These are phyloP conservation scores for Lodderomyces jiufengensis DNA, from an alignment of 1,139 yeast species.

Conservation along the genomic window DNA sequence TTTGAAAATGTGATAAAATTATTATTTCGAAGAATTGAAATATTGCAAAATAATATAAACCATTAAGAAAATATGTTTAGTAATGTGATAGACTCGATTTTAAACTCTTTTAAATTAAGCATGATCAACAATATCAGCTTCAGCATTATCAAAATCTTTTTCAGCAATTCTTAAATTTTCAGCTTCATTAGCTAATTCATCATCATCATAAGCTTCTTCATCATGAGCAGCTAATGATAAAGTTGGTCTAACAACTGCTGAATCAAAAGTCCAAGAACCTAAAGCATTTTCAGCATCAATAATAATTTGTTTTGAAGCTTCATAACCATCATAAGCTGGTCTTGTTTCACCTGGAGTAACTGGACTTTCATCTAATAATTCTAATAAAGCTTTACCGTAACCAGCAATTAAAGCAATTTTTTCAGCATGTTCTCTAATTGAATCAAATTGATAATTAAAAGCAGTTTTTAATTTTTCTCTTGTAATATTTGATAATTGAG, in stretches of 20 bases:
- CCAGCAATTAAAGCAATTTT: slow-evolving; percentile 84
- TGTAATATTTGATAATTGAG: slow-evolving; percentile 82
- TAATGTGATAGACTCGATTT: no score
- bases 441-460: slow-evolving; percentile 78
- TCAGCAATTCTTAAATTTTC: slow-evolving; percentile 55
- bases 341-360: slow-evolving; percentile 91
- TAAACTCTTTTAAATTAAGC: slow-evolving; percentile 1
- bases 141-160: slow-evolving; percentile 36
- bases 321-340: slow-evolving; percentile 85
- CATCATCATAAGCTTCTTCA: slow-evolving; percentile 55
- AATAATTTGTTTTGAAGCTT: slow-evolving; percentile 81
- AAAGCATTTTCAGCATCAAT: slow-evolving; percentile 82
- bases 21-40: no score
- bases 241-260: slow-evolving; percentile 78
- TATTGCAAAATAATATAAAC: no score
- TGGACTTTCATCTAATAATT: slow-evolving; percentile 77
- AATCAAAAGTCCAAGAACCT: slow-evolving; percentile 79
- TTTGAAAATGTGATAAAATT: no score
- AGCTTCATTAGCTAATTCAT: slow-evolving; percentile 53
- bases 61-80: no score
- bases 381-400: slow-evolving; percentile 81
- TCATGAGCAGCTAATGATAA: slow-evolving; percentile 71
- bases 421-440: slow-evolving; percentile 78
- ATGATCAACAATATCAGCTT: slow-evolving; percentile 11
- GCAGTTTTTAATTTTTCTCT: slow-evolving; percentile 86